A percentile compares a stretch with the other conserved stretches of the same genome.
phyloP scores from a whole-genome alignment of 371 early-diverging fungal species.

The Catenaria anguillulae region DNA sequence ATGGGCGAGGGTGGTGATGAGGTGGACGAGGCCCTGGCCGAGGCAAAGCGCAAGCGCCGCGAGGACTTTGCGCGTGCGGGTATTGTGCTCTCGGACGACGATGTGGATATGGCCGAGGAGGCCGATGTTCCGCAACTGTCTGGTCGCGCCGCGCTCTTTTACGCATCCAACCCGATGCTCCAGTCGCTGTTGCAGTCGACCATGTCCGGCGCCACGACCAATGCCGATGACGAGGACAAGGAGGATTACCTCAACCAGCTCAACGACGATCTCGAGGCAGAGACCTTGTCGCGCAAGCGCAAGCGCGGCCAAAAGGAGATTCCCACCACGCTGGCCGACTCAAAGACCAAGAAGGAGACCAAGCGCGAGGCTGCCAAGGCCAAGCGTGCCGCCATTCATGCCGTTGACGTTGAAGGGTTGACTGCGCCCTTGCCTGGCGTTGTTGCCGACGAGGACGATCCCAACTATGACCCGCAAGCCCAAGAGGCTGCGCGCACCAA shows the following conservation, averaged over 20 bases:
- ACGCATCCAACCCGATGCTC: constrained; percentile 1
- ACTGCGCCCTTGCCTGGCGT: background rate
- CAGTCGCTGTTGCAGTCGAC: background rate
- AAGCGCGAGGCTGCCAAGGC: constrained; percentile 6
- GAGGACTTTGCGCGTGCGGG: constrained; percentile 20
- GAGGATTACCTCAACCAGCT: constrained; percentile 17
- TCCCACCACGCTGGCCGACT: background rate
- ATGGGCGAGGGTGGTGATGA: constrained; percentile 20
- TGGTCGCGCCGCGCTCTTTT: background rate
- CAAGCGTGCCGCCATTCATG: constrained; percentile 11
- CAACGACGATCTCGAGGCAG: background rate
- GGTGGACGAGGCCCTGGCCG: constrained; percentile 18
- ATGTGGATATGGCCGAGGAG: constrained; percentile 11
- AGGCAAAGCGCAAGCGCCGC: constrained; percentile 15
- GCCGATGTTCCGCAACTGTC: constrained; percentile 2
- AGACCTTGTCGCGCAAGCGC: background rate
- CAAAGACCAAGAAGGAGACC: background rate
- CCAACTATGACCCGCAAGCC: background rate
- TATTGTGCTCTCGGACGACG: constrained; percentile 20
- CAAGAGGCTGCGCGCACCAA: background rate
- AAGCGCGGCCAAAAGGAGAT: background rate
- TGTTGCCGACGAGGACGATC: constrained; percentile 1
- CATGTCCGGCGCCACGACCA: constrained; percentile 5
- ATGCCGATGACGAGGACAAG: constrained; percentile 23
- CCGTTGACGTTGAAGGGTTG: constrained; percentile 10